These are phyloP conservation scores for Penicillium paxilli DNA, from an alignment of 495 filamentous ascomycete genomes.

Conservation along the genomic window DNA sequence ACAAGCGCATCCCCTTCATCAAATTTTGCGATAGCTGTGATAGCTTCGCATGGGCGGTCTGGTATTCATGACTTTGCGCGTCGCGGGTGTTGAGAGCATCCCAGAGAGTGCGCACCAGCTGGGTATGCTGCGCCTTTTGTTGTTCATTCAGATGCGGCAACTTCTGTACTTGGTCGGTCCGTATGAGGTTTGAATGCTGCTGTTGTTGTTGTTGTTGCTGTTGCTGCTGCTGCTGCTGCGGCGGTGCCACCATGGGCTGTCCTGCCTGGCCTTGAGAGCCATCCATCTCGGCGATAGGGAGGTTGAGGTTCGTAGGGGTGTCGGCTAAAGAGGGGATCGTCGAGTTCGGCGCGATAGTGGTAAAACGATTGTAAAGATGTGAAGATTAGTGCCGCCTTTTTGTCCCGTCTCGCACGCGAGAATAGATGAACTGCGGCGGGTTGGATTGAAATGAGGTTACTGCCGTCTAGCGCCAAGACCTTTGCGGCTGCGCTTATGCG, in stretches of 20 bases:
- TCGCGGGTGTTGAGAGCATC: conserved; percentile 58
- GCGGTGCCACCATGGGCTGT: conserved; percentile 36
- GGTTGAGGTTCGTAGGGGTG: neutral
- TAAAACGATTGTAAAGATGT: neutral
- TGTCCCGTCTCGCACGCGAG: neutral
- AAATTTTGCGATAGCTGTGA: conserved; percentile 64
- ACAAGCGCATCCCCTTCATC: conserved; percentile 54
- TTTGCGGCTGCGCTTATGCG: neutral
- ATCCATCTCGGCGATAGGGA: conserved; percentile 28
- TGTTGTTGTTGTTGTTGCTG: conserved; percentile 1
- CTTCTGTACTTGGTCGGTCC: conserved; percentile 53
- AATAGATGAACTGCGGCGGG: neutral
- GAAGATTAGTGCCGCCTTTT: neutral
- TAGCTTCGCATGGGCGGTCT: conserved; percentile 63
- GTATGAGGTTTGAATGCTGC: conserved; percentile 47
- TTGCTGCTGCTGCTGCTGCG: conserved; percentile 34
- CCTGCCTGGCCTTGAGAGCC: conserved; percentile 31
- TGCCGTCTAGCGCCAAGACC: neutral
- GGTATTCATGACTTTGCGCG: conserved; percentile 55
- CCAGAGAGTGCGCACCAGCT: conserved; percentile 62
- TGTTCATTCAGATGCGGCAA: conserved; percentile 53
- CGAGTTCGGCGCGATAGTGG: neutral
- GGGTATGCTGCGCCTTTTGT: conserved; percentile 66
- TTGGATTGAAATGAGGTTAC: neutral
- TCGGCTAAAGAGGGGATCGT: neutral